Percentiles rank a stretch among this genome's conserved stretches.
Conservation (phyloP, 768 basidiomycete species). For the Russula abietina region DNA sequence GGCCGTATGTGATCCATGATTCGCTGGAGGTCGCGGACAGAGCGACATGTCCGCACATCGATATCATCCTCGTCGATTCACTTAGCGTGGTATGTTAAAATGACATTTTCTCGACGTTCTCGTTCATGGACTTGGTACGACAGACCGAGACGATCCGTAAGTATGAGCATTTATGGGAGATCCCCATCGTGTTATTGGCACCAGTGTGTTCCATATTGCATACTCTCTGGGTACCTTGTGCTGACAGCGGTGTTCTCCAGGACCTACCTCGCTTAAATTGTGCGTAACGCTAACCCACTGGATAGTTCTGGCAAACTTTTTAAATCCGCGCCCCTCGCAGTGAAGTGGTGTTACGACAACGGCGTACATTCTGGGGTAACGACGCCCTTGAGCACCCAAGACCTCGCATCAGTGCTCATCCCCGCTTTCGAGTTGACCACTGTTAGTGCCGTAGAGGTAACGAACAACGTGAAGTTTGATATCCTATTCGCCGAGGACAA, state of each 20-base stretch:
- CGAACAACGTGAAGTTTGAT: conserved; percentile 82
- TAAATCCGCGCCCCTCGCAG: too few relatives aligned
- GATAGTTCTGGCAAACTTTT: too few relatives aligned
- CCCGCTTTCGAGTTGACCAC: conserved; percentile 94
- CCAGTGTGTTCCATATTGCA: conserved; percentile 38
- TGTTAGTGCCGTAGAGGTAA: conserved; percentile 76
- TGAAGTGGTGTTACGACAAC: conserved; percentile 96
- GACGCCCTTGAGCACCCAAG: conserved; percentile 80
- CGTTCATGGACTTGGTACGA: neutral
- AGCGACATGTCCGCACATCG: conserved; percentile 79
- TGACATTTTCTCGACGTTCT: conserved; percentile 10
- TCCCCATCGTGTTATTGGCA: conserved; percentile 87
- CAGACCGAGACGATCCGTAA: conserved; percentile 89
- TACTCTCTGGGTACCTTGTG: too few relatives aligned
- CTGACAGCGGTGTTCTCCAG: too few relatives aligned
- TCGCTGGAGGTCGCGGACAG: conserved; percentile 73
- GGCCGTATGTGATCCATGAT: conserved; percentile 67
- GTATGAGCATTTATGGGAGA: conserved; percentile 90
- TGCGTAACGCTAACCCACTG: too few relatives aligned
- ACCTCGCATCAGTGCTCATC: conserved; percentile 86
- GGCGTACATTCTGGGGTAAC: conserved; percentile 94
- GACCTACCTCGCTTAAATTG: too few relatives aligned
- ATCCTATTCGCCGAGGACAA: conserved; percentile 98
- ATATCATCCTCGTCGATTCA: conserved; percentile 93
- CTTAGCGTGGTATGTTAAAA: conserved; percentile 61